Evolutionary conservation across 2,329 filamentous ascomycete genomes (phyloP).

Genomic region (Fusarium proliferatum): DNA sequence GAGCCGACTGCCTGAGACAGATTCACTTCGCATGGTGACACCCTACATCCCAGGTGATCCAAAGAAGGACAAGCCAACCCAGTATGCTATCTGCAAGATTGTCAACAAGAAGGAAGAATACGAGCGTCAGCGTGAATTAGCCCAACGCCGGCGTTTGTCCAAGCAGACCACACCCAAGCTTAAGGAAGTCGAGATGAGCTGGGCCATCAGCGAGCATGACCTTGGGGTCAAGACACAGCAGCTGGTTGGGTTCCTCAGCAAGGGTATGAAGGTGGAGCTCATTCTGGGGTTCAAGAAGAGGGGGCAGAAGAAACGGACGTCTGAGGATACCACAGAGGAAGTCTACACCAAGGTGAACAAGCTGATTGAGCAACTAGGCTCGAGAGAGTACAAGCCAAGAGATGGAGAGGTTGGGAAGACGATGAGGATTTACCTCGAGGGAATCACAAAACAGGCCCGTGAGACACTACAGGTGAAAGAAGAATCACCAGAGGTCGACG

Average conservation of each 20-base stretch:
- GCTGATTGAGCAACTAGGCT: conserved; percentile 49
- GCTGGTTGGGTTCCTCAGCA: conserved; percentile 74
- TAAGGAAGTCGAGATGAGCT: conserved; percentile 91
- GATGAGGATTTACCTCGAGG: conserved; percentile 58
- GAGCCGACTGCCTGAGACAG: conserved; percentile 47
- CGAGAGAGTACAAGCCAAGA: conserved; percentile 57
- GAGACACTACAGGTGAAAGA: background rate
- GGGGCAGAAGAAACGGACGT: conserved; percentile 67
- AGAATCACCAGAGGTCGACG: background rate
- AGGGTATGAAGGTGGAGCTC: conserved; percentile 81
- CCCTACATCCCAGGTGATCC: conserved; percentile 51
- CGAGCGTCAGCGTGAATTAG: conserved; percentile 55
- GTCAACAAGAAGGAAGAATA: conserved; percentile 66
- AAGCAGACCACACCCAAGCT: conserved; percentile 55
- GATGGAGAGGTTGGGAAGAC: conserved; percentile 59
- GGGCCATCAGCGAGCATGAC: conserved; percentile 84
- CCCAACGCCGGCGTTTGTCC: conserved; percentile 58
- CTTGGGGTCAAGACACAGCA: conserved; percentile 76
- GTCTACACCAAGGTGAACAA: conserved; percentile 61
- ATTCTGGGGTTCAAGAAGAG: conserved; percentile 71
- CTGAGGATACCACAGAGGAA: conserved; percentile 69
- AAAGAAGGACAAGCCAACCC: conserved; percentile 33
- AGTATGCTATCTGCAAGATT: conserved; percentile 76
- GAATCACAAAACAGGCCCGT: conserved; percentile 33
- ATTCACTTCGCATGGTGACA: conserved; percentile 56